Conservation (phyloP, 805 yeast genomes). For the Schwanniomyces sp. region DNA sequence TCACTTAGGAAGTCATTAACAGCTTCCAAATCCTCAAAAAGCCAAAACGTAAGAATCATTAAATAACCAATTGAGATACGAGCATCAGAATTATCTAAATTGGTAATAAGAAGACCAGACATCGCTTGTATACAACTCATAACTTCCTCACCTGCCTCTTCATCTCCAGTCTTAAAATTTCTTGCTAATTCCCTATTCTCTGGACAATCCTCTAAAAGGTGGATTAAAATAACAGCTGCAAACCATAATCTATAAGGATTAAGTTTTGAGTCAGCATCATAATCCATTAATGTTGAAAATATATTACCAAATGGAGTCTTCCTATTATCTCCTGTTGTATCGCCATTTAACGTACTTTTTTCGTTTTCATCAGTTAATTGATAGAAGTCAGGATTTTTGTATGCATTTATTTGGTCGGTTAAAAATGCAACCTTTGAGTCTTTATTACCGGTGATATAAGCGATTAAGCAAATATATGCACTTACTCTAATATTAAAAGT, state of each 20-base stretch:
- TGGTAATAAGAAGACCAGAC: conserved; percentile 68
- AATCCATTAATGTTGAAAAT: conserved; percentile 69
- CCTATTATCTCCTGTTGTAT: conserved; percentile 2
- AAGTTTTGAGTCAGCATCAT: conserved; percentile 59
- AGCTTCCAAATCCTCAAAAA: conserved; percentile 73
- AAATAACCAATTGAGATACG: conserved; percentile 77
- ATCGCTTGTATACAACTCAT: conserved; percentile 72
- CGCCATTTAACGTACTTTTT: conserved; percentile 4
- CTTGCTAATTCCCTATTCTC: conserved; percentile 50
- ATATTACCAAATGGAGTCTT: conserved; percentile 55
- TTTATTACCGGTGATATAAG: conserved; percentile 64
- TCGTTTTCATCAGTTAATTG: conserved; percentile 7
- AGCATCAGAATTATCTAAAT: conserved; percentile 62
- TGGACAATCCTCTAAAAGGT: conserved; percentile 55
- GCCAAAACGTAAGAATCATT: conserved; percentile 71
- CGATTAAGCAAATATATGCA: conserved; percentile 61
- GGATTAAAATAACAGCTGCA: conserved; percentile 64
- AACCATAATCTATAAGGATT: conserved; percentile 92
- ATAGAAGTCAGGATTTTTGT: conserved; percentile 24
- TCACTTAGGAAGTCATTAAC: conserved; percentile 76
- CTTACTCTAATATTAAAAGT: conserved; percentile 79
- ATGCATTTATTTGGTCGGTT: conserved; percentile 58
- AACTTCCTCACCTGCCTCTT: conserved; percentile 64
- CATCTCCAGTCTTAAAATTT: conserved; percentile 56
- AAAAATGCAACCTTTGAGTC: conserved; percentile 64